These are phyloP conservation scores for Hemileia vastatrix DNA, from an alignment of 1,284 basidiomycete genomes.

Conservation along the genomic window DNA sequence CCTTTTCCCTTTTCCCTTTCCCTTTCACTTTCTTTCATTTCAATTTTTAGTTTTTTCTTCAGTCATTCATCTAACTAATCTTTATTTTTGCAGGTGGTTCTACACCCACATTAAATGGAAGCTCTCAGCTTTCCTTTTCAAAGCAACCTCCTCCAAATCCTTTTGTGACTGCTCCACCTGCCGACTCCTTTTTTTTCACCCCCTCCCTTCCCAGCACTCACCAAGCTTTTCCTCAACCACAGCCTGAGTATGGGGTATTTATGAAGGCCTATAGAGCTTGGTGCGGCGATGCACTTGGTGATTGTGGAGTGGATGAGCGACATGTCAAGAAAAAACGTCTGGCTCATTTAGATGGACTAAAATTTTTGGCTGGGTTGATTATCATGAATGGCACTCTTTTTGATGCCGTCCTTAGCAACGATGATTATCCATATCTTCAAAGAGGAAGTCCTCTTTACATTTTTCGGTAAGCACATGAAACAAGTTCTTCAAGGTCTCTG, in stretches of 20 bases:
- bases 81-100: too few relatives aligned
- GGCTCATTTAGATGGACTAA: conserved; percentile 41
- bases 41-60: not conserved
- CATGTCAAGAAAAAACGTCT: conserved; percentile 28
- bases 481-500: too few relatives aligned
- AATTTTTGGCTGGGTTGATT: conserved; percentile 41
- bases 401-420: conserved; percentile 33
- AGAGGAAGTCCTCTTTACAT: conserved; percentile 39
- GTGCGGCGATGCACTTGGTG: conserved; percentile 12
- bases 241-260: too few relatives aligned
- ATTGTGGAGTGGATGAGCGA: conserved; percentile 19
- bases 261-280: conserved; percentile 15
- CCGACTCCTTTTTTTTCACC: conserved; percentile 1
- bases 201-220: too few relatives aligned
- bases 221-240: too few relatives aligned
- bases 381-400: conserved; percentile 43
- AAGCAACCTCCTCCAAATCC: too few relatives aligned
- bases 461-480: conserved; percentile 30
- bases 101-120: too few relatives aligned
- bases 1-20: too few relatives aligned
- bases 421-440: conserved; percentile 36
- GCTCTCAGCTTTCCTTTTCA: too few relatives aligned
- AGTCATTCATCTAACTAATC: not conserved
- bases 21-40: too few relatives aligned
- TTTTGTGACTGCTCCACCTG: too few relatives aligned